A percentile compares a stretch with the other conserved stretches of the same genome.
Conservation (phyloP, 768 basidiomycete species). For the Suillus weaverae region DNA sequence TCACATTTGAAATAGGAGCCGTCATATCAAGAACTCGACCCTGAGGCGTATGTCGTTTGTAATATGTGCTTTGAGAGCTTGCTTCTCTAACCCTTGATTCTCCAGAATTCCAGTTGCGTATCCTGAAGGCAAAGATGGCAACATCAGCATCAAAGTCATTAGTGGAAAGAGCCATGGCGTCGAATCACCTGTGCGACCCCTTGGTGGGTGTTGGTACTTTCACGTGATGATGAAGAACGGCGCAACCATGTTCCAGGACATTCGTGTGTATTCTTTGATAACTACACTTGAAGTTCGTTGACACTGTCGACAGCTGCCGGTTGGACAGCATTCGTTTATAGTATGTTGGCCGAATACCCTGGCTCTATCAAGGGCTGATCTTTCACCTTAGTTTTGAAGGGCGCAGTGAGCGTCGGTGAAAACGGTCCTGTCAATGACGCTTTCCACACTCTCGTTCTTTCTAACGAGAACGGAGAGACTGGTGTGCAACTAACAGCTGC, state of each 20-base stretch:
- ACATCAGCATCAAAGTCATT: slow-evolving; percentile 76
- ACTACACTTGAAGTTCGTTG: not conserved
- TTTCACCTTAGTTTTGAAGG: slow-evolving; percentile 38
- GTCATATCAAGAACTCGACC: slow-evolving; percentile 78
- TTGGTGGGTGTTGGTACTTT: slow-evolving; percentile 95
- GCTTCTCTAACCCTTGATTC: slow-evolving; percentile 7
- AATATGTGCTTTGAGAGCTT: not conserved
- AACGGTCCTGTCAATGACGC: slow-evolving; percentile 46
- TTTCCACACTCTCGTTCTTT: slow-evolving; percentile 85
- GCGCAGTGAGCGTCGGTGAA: slow-evolving; percentile 61
- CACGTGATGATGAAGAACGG: slow-evolving; percentile 69
- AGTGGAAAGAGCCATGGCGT: slow-evolving; percentile 86
- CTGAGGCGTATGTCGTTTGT: slow-evolving; percentile 48
- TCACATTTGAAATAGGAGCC: slow-evolving; percentile 50
- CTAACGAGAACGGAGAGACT: slow-evolving; percentile 53
- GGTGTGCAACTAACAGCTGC: slow-evolving; percentile 67
- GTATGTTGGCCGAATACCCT: slow-evolving; percentile 40
- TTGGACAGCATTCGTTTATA: slow-evolving; percentile 90
- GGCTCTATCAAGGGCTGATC: slow-evolving; percentile 7
- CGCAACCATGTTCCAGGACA: slow-evolving; percentile 69
- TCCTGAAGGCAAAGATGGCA: slow-evolving; percentile 67
- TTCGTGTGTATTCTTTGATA: slow-evolving; percentile 54
- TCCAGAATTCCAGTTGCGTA: slow-evolving; percentile 70
- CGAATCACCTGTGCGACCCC: slow-evolving; percentile 84
- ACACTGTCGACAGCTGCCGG: slow-evolving; percentile 51